These are phyloP conservation scores for Xylariaceae sp. DNA, from an alignment of 2,329 filamentous ascomycete genomes.

Conservation along the genomic window DNA sequence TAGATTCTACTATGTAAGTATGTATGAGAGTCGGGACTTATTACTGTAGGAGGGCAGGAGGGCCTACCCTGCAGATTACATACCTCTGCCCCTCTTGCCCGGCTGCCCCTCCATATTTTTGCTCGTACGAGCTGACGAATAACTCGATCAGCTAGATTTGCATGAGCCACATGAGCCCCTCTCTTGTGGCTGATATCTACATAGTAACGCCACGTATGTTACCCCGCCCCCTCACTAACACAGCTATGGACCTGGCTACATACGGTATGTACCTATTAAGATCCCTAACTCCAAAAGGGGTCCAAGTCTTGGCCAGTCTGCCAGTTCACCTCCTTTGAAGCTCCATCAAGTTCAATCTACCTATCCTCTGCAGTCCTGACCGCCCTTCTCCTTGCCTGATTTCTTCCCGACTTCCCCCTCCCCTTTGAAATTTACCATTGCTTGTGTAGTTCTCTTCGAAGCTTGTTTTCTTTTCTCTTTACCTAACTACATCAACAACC, in stretches of 20 bases:
- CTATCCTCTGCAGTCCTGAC: no score
- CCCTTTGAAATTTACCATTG: neutral
- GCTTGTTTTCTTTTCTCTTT: neutral
- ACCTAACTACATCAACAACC: neutral
- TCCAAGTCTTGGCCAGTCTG: neutral
- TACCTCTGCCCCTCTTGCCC: no score
- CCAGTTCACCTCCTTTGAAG: neutral
- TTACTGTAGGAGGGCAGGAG: no score
- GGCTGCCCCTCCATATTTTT: no score
- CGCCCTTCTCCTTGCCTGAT: neutral
- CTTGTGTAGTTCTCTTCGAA: neutral
- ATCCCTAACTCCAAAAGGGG: neutral
- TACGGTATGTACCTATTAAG: no score
- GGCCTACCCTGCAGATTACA: no score
- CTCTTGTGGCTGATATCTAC: neutral
- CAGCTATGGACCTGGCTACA: no score
- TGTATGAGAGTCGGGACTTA: no score
- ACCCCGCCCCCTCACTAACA: neutral
- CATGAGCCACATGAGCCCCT: neutral
- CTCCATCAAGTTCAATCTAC: neutral
- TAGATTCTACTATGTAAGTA: no score
- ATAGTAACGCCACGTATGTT: neutral
- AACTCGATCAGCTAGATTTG: no score
- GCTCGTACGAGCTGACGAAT: no score
- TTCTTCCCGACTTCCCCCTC: slow-evolving; percentile 3